Percentiles rank a stretch among this genome's conserved stretches.
Conservation (phyloP, 805 yeast species). For the Schwanniomyces polymorphus region DNA sequence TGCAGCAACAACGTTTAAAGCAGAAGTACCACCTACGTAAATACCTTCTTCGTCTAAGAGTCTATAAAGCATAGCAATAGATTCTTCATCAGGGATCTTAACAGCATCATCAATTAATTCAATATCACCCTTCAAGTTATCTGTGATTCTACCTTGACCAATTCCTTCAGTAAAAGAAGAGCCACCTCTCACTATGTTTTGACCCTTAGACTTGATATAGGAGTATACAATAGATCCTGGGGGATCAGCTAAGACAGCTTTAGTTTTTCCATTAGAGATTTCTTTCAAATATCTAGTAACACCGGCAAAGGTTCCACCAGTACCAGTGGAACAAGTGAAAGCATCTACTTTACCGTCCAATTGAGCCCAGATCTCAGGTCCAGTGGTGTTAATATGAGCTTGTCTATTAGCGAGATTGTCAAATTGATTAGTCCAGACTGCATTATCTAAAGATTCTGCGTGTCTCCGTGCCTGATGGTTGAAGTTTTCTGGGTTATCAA, state of each 20-base stretch:
- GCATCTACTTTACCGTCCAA: conserved; percentile 76
- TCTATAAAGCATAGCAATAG: conserved; percentile 81
- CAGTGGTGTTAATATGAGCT: conserved; percentile 87
- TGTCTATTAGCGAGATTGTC: conserved; percentile 86
- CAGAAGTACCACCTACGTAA: conserved; percentile 88
- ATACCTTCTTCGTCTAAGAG: conserved; percentile 88
- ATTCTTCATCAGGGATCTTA: conserved; percentile 72
- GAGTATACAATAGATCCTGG: conserved; percentile 88
- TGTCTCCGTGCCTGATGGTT: conserved; percentile 86
- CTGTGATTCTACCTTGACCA: conserved; percentile 93
- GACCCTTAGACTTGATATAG: conserved; percentile 70
- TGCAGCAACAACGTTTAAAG: conserved; percentile 90
- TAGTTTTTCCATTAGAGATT: conserved; percentile 59
- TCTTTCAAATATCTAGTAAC: conserved; percentile 74
- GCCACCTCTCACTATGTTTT: conserved; percentile 69
- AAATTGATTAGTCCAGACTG: conserved; percentile 92
- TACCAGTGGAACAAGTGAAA: conserved; percentile 88
- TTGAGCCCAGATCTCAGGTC: conserved; percentile 93
- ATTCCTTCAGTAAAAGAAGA: conserved; percentile 93
- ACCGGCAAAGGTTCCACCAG: conserved; percentile 93
- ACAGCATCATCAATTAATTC: conserved; percentile 78
- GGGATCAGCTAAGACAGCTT: conserved; percentile 82
- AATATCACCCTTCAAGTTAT: conserved; percentile 72
- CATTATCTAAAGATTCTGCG: conserved; percentile 72
- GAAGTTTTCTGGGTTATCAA: conserved; percentile 77